Evolutionary conservation across 805 yeast genomes (phyloP).

Genomic region (Priceomyces melissophilus): DNA sequence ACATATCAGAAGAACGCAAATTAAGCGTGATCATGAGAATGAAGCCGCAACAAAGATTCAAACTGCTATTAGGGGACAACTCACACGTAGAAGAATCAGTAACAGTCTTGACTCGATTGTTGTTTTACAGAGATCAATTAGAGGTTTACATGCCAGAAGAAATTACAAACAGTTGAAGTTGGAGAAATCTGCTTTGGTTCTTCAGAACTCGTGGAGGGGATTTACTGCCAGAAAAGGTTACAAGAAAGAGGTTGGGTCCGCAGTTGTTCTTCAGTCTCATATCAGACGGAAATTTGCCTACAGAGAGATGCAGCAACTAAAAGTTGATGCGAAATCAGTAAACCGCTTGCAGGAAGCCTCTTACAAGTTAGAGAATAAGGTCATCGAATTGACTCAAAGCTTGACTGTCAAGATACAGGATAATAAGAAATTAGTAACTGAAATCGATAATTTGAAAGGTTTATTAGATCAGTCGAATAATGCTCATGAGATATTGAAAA

Average conservation of each 20-base stretch:
- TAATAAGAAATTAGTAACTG: conserved; percentile 65
- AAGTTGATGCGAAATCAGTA: conserved; percentile 88
- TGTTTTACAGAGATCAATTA: conserved; percentile 44
- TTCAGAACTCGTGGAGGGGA: conserved; percentile 77
- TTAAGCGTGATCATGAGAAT: conserved; percentile 52
- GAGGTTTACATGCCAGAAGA: conserved; percentile 54
- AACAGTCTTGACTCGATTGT: conserved; percentile 36
- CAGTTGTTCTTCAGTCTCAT: conserved; percentile 72
- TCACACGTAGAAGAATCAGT: conserved; percentile 40
- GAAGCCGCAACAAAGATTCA: conserved; percentile 71
- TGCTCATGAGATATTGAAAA: conserved; percentile 51
- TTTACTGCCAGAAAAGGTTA: conserved; percentile 55
- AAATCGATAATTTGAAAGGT: conserved; percentile 47
- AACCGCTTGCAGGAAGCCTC: conserved; percentile 88
- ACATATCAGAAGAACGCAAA: conserved; percentile 49
- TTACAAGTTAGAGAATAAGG: conserved; percentile 92
- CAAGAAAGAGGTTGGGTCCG: conserved; percentile 46
- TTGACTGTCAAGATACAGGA: conserved; percentile 77
- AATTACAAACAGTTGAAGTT: conserved; percentile 48
- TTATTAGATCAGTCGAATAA: conserved; percentile 51
- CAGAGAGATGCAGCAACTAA: conserved; percentile 58
- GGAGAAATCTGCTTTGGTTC: conserved; percentile 59
- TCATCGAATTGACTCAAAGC: conserved; percentile 89
- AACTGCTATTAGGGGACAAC: conserved; percentile 55
- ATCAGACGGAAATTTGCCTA: conserved; percentile 75